A percentile compares a stretch with the other conserved stretches of the same genome.
Conservation (phyloP, 371 early-diverging fungal species). For the Mucor lusitanicus region DNA sequence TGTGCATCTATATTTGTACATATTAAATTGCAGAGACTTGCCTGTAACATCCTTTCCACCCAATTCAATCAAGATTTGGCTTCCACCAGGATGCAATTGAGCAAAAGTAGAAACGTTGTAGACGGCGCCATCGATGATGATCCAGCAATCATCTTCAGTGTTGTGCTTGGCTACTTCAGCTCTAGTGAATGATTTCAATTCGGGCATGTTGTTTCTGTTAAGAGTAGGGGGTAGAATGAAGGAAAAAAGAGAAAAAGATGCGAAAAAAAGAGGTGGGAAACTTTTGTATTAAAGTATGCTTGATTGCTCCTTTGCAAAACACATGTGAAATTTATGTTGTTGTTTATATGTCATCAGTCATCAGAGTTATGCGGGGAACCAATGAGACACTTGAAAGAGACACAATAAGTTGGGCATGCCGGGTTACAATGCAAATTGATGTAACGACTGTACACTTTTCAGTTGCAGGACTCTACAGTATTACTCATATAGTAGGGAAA, state of each 20-base stretch:
- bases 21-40: constrained; percentile 14
- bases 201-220: constrained; percentile 32
- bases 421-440: not conserved
- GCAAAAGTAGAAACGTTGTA: constrained; percentile 90
- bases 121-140: constrained; percentile 82
- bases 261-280: not conserved
- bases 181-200: constrained; percentile 54
- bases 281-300: not conserved
- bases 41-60: constrained; percentile 82
- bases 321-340: constrained; percentile 17
- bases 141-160: constrained; percentile 83
- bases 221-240: constrained; percentile 1
- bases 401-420: not conserved
- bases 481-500: too few relatives aligned
- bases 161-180: constrained; percentile 84
- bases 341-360: constrained; percentile 11
- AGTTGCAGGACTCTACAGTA: too few relatives aligned
- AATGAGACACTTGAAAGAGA: not conserved
- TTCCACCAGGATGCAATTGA: constrained; percentile 91
- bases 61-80: constrained; percentile 61
- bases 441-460: not conserved
- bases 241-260: not conserved
- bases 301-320: constrained; percentile 1
- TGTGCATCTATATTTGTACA: not conserved
- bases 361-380: not conserved